These are phyloP conservation scores for Gaeumannomyces sp. DNA, from an alignment of 2,329 filamentous ascomycete genomes.

Conservation along the genomic window DNA sequence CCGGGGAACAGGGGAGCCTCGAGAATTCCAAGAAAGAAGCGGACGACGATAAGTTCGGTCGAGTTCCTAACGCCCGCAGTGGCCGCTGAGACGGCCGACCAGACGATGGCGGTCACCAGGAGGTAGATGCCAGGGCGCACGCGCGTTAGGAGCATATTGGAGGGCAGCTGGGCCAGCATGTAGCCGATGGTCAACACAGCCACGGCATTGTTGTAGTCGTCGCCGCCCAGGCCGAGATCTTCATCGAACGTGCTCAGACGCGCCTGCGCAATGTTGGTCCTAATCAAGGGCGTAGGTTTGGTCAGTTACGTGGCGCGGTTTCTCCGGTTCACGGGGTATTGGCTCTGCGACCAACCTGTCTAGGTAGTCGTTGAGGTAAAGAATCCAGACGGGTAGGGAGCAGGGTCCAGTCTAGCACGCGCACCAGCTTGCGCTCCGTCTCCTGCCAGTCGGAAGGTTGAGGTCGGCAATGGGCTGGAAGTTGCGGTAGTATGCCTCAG, in stretches of 20 bases:
- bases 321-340: no score
- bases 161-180: constrained; percentile 3
- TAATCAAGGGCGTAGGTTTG: no score
- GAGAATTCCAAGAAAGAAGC: constrained; percentile 30
- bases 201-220: constrained; percentile 6
- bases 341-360: neutral
- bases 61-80: constrained; percentile 31
- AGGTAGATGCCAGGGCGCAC: neutral
- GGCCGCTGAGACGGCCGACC: constrained; percentile 39
- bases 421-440: neutral
- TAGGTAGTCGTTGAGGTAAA: constrained; percentile 5
- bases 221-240: neutral
- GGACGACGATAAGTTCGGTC: constrained; percentile 31
- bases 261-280: constrained; percentile 1
- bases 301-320: no score
- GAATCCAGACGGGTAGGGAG: neutral
- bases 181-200: constrained; percentile 3
- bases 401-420: constrained; percentile 3
- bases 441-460: neutral
- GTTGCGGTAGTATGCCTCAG: constrained; percentile 5
- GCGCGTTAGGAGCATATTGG: constrained; percentile 3
- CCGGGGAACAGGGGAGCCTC: constrained; percentile 14
- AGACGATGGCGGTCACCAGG: constrained; percentile 25
- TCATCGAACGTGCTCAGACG: neutral
- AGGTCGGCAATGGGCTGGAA: constrained; percentile 5